Conservation (phyloP, 1,284 basidiomycete species). For the Moniliophthora roreri region DNA sequence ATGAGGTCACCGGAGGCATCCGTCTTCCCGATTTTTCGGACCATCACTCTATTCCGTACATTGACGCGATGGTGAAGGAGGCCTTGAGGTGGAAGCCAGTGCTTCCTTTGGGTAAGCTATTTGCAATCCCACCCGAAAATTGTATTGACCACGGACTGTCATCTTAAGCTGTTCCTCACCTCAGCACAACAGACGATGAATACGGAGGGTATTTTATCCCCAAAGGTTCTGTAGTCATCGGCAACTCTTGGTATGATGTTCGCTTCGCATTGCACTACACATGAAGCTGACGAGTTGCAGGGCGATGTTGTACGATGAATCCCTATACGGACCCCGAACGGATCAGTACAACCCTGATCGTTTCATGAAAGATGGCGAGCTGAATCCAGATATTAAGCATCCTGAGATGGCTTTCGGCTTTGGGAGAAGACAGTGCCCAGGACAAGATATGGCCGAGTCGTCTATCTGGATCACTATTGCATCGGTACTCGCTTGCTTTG, state of each 20-base stretch:
- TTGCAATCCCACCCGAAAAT: neutral
- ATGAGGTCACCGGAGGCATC: constrained; percentile 12
- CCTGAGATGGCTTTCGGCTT: constrained; percentile 10
- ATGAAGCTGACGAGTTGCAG: no score
- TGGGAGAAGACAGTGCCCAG: constrained; percentile 8
- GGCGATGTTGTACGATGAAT: constrained; percentile 11
- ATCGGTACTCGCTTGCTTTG: neutral
- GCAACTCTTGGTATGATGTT: constrained; percentile 11
- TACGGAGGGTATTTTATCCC: constrained; percentile 14
- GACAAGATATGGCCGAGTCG: neutral
- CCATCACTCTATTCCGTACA: constrained; percentile 8
- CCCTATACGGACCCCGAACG: constrained; percentile 4
- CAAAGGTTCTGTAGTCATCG: constrained; percentile 6
- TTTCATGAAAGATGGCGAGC: constrained; percentile 7
- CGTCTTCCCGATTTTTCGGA: constrained; percentile 18
- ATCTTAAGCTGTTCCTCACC: constrained; percentile 6
- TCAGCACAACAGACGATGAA: constrained; percentile 1
- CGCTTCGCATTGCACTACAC: neutral
- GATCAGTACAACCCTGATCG: constrained; percentile 10
- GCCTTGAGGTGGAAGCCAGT: constrained; percentile 12
- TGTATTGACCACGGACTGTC: neutral
- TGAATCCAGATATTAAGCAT: constrained; percentile 5
- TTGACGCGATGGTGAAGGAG: constrained; percentile 14
- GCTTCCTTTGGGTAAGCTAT: constrained; percentile 5
- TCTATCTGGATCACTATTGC: constrained; percentile 4